A percentile compares a stretch with the other conserved stretches of the same genome.
phyloP scores from a whole-genome alignment of 2,329 filamentous ascomycete species.

The Botrytis tulipae region DNA sequence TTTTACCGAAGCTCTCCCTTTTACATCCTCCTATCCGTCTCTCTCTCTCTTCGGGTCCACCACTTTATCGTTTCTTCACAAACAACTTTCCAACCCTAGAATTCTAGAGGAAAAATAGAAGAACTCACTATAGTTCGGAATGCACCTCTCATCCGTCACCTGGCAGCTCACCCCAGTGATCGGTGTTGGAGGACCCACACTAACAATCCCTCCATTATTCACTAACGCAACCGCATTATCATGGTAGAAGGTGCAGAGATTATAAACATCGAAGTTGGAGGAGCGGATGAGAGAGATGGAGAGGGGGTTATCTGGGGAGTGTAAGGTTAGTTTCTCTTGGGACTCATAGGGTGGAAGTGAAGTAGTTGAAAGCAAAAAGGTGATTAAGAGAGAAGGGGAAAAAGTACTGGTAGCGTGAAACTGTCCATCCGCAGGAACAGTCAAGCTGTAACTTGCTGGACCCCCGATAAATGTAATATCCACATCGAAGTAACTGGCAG shows the following conservation, averaged over 20 bases:
- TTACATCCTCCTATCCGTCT: accelerated
- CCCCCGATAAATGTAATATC: constrained; percentile 10
- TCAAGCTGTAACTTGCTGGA: constrained; percentile 10
- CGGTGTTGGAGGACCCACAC: constrained; percentile 12
- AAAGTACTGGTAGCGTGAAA: neutral
- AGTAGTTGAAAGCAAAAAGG: too few relatives aligned
- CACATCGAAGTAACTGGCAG: neutral
- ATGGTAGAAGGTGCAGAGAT: constrained; percentile 6
- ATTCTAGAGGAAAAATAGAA: neutral
- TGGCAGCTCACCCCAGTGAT: constrained; percentile 9
- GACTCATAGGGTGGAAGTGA: neutral
- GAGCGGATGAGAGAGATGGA: constrained; percentile 19
- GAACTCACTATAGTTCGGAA: constrained; percentile 17
- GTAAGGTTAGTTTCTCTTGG: neutral
- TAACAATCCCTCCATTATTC: constrained; percentile 14
- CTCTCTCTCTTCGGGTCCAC: neutral
- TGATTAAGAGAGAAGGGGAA: neutral
- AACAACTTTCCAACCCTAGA: neutral
- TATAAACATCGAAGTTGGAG: constrained; percentile 17
- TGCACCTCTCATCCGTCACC: constrained; percentile 2
- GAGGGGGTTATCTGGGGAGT: neutral
- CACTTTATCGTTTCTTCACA: neutral
- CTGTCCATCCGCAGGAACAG: constrained; percentile 1
- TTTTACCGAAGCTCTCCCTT: neutral
- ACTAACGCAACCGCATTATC: neutral